A percentile compares a stretch with the other conserved stretches of the same genome.
Conservation (phyloP, 495 filamentous ascomycete genomes). For the Penicillium verhagenii region DNA sequence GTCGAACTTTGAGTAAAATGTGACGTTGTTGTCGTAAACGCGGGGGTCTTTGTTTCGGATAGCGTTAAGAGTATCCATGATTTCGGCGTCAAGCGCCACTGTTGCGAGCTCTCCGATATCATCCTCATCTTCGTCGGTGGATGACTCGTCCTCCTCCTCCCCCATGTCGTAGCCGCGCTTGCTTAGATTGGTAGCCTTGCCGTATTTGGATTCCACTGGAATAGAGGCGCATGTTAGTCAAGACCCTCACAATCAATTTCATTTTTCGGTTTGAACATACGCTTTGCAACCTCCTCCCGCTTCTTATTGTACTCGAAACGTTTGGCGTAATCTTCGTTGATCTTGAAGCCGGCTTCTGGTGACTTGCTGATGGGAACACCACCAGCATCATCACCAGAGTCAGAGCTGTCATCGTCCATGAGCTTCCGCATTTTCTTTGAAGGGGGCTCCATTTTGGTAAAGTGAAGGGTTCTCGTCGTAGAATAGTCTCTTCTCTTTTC, state of each 20-base stretch:
- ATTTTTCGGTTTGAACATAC: slow-evolving; percentile 48
- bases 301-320: slow-evolving; percentile 97
- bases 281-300: slow-evolving; percentile 78
- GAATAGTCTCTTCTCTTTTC: neutral
- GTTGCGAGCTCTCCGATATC: slow-evolving; percentile 84
- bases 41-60: slow-evolving; percentile 86
- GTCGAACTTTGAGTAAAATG: slow-evolving; percentile 71
- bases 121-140: slow-evolving; percentile 79
- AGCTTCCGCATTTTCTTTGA: slow-evolving; percentile 47
- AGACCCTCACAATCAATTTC: neutral
- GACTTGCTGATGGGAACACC: slow-evolving; percentile 40
- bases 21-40: slow-evolving; percentile 76
- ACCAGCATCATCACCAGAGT: slow-evolving; percentile 53
- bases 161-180: slow-evolving; percentile 31
- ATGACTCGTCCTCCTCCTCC: slow-evolving; percentile 55
- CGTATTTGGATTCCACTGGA: slow-evolving; percentile 84
- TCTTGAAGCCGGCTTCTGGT: slow-evolving; percentile 56
- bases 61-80: slow-evolving; percentile 77
- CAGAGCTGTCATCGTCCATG: slow-evolving; percentile 52
- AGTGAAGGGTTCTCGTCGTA: neutral
- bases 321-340: slow-evolving; percentile 88
- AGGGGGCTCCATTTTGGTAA: slow-evolving; percentile 42
- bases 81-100: slow-evolving; percentile 78
- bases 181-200: slow-evolving; percentile 43
- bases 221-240: slow-evolving; percentile 10